A percentile compares a stretch with the other conserved stretches of the same genome.
Conservation (phyloP, 345 rosid species). For the Limnanthes douglasii region DNA sequence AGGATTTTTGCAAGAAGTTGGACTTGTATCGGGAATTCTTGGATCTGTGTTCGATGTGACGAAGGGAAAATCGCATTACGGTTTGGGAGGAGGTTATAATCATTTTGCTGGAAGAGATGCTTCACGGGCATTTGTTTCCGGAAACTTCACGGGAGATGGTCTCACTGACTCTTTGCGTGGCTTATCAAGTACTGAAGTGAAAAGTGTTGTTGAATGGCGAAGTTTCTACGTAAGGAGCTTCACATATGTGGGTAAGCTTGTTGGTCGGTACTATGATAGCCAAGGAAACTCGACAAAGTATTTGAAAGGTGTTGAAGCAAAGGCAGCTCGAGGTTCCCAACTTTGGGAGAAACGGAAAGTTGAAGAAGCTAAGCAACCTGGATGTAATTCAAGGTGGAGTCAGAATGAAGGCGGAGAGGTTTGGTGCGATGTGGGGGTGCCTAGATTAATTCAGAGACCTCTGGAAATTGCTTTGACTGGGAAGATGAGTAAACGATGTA, state of each 20-base stretch:
- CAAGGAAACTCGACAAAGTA: constrained; percentile 75
- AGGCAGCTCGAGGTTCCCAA: constrained; percentile 86
- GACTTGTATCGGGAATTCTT: too few species aligned
- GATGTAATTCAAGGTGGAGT: constrained; percentile 94
- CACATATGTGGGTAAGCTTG: constrained; percentile 72
- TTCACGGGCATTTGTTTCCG: constrained; percentile 88
- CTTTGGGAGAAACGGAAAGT: constrained; percentile 76
- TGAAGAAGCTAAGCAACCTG: constrained; percentile 79
- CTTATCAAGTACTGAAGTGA: constrained; percentile 77
- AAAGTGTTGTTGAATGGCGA: constrained; percentile 85
- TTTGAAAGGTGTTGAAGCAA: constrained; percentile 88
- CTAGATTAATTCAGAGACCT: constrained; percentile 78
- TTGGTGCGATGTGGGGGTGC: constrained; percentile 84
- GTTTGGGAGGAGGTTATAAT: too few species aligned
- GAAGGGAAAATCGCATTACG: too few species aligned
- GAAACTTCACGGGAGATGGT: constrained; percentile 95
- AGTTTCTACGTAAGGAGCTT: constrained; percentile 74
- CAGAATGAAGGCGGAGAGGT: constrained; percentile 92
- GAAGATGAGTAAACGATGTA: constrained; percentile 82
- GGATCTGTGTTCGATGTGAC: too few species aligned
- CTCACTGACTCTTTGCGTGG: constrained; percentile 67
- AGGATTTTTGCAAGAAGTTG: too few species aligned
- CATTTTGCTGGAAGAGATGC: too few species aligned
- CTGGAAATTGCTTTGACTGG: constrained; percentile 83
- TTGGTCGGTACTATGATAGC: constrained; percentile 72